Evolutionary conservation across 1,139 yeast genomes (phyloP).

Genomic region (Debaryomyces nepalensis): DNA sequence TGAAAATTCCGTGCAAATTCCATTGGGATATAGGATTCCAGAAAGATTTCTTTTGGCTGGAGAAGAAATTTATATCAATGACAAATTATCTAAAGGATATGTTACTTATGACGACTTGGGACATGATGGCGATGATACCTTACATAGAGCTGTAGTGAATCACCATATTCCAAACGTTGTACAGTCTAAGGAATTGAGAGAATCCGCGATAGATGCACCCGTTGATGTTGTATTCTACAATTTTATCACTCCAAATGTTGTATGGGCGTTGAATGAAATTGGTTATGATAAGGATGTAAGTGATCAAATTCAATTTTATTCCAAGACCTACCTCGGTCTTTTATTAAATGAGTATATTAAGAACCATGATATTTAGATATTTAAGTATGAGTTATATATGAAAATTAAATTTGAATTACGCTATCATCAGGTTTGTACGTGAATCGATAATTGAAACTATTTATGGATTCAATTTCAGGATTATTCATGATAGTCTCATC

Average conservation of each 20-base stretch:
- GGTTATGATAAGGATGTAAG: constrained; percentile 24
- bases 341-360: constrained; percentile 37
- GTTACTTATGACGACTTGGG: constrained; percentile 86
- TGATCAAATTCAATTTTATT: constrained; percentile 30
- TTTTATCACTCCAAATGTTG: constrained; percentile 67
- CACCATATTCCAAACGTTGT: constrained; percentile 79
- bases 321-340: constrained; percentile 38
- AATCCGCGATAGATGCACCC: constrained; percentile 24
- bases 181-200: constrained; percentile 43
- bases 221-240: constrained; percentile 80
- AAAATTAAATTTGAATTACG: constrained; percentile 39
- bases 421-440: constrained; percentile 66
- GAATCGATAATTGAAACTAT: constrained; percentile 66
- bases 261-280: constrained; percentile 55
- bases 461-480: constrained; percentile 50
- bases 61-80: constrained; percentile 8
- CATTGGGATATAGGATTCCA: constrained; percentile 1
- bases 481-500: constrained; percentile 57
- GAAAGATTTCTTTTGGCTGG: constrained; percentile 1
- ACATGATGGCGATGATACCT: constrained; percentile 84
- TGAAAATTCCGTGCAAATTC: background rate
- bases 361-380: constrained; percentile 17
- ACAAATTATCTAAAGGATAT: constrained; percentile 60
- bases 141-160: constrained; percentile 64
- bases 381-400: constrained; percentile 11